Evolutionary conservation across 495 filamentous ascomycete species (phyloP).

Genomic region (Jackrogersella multiformis): DNA sequence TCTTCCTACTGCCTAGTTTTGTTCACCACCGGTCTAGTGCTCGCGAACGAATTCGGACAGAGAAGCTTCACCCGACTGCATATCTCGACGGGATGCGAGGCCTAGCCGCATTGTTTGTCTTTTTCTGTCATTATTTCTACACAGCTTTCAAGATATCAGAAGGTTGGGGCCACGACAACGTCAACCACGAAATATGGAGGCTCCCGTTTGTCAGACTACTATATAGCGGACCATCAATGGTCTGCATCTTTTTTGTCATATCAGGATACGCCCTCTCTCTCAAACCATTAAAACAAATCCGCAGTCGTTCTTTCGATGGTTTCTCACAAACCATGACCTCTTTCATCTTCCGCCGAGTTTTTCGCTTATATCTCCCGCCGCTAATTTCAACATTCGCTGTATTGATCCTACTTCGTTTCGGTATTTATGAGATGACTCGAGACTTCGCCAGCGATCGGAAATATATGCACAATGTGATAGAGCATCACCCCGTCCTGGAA

Average conservation of each 20-base stretch:
- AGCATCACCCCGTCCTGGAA: constrained; percentile 49
- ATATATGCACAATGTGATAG: constrained; percentile 53
- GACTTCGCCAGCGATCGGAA: constrained; percentile 48
- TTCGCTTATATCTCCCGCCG: constrained; percentile 74
- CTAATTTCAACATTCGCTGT: constrained; percentile 67
- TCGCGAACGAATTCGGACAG: constrained; percentile 34
- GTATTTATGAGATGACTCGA: constrained; percentile 57
- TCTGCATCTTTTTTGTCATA: constrained; percentile 79
- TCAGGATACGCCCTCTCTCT: constrained; percentile 75
- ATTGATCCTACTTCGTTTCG: constrained; percentile 64
- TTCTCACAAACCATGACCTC: constrained; percentile 60
- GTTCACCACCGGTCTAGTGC: constrained; percentile 43
- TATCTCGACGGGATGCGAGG: constrained; percentile 69
- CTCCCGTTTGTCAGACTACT: constrained; percentile 73
- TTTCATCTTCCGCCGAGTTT: constrained; percentile 70
- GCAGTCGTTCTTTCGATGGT: constrained; percentile 51
- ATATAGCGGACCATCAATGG: constrained; percentile 75
- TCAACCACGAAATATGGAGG: constrained; percentile 60
- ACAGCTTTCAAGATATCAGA: constrained; percentile 56
- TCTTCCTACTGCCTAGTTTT: constrained; percentile 55
- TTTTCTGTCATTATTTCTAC: constrained; percentile 62
- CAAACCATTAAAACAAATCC: constrained; percentile 68
- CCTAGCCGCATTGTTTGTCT: constrained; percentile 66
- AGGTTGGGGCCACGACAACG: constrained; percentile 47
- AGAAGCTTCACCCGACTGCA: constrained; percentile 54